Conservation (phyloP, 2,329 filamentous ascomycete species). For the Nothomitra cinnamomea region DNA sequence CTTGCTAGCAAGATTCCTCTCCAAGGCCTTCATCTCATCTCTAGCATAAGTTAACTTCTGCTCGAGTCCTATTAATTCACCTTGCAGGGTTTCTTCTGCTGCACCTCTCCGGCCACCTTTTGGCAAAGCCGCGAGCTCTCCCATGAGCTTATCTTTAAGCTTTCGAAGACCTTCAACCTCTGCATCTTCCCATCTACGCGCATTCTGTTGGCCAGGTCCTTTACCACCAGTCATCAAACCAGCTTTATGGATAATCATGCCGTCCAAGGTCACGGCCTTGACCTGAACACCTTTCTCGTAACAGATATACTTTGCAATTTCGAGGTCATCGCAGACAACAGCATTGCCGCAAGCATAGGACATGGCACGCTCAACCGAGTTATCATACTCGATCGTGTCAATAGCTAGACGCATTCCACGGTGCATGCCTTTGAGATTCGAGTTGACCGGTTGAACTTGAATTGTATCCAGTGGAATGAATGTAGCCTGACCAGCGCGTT, state of each 20-base stretch:
- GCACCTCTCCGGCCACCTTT: conserved; percentile 57
- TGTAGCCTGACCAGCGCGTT: conserved; percentile 71
- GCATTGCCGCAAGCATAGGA: conserved; percentile 89
- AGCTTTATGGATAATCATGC: conserved; percentile 92
- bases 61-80: conserved; percentile 64
- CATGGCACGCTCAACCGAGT: conserved; percentile 76
- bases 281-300: conserved; percentile 73
- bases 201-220: conserved; percentile 55
- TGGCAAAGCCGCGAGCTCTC: conserved; percentile 65
- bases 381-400: conserved; percentile 89
- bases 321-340: conserved; percentile 78
- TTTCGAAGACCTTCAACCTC: conserved; percentile 75
- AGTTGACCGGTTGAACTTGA: conserved; percentile 80
- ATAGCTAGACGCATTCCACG: conserved; percentile 76
- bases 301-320: conserved; percentile 75
- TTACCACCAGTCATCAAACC: conserved; percentile 94
- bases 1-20: conserved; percentile 73
- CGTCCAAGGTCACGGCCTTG: conserved; percentile 87
- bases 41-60: conserved; percentile 54
- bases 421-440: conserved; percentile 75
- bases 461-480: conserved; percentile 97
- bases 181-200: conserved; percentile 74
- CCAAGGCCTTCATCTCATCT: conserved; percentile 60
- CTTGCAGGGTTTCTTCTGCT: conserved; percentile 67
- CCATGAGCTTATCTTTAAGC: conserved; percentile 55